A percentile compares a stretch with the other conserved stretches of the same genome.
Conservation (phyloP, 2,329 filamentous ascomycete genomes). For the Cercospora nicotianae region DNA sequence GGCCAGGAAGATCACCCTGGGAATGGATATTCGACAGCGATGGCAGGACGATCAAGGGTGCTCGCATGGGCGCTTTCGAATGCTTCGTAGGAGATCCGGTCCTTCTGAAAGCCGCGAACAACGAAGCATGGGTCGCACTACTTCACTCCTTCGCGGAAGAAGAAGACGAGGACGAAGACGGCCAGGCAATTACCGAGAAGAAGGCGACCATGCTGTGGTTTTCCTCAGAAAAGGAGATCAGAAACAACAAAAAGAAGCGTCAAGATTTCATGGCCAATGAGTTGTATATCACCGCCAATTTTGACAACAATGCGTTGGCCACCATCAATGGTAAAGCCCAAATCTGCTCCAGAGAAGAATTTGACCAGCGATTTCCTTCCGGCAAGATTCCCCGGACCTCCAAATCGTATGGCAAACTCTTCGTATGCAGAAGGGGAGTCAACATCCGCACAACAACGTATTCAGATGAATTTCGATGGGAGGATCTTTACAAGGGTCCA, state of each 20-base stretch:
- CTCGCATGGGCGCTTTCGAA: constrained; percentile 76
- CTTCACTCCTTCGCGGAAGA: constrained; percentile 78
- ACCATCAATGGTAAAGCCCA: constrained; percentile 89
- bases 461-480: constrained; percentile 90
- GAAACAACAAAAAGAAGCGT: constrained; percentile 79
- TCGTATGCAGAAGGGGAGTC: constrained; percentile 85
- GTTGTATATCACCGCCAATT: constrained; percentile 84
- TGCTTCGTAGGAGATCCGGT: constrained; percentile 82
- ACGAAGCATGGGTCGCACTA: constrained; percentile 89
- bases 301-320: constrained; percentile 80
- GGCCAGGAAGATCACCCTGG: constrained; percentile 53
- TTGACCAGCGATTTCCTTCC: constrained; percentile 67
- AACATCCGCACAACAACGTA: constrained; percentile 87
- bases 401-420: constrained; percentile 77
- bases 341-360: constrained; percentile 71
- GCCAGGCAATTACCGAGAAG: constrained; percentile 54
- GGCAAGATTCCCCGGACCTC: constrained; percentile 73
- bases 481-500: constrained; percentile 72
- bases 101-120: constrained; percentile 83
- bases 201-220: constrained; percentile 95
- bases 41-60: constrained; percentile 65
- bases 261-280: constrained; percentile 79
- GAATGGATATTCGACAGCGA: constrained; percentile 58
- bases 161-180: constrained; percentile 61
- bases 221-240: constrained; percentile 83